These are phyloP conservation scores for Neurospora discreta DNA, from an alignment of 495 filamentous ascomycete genomes.

Conservation along the genomic window DNA sequence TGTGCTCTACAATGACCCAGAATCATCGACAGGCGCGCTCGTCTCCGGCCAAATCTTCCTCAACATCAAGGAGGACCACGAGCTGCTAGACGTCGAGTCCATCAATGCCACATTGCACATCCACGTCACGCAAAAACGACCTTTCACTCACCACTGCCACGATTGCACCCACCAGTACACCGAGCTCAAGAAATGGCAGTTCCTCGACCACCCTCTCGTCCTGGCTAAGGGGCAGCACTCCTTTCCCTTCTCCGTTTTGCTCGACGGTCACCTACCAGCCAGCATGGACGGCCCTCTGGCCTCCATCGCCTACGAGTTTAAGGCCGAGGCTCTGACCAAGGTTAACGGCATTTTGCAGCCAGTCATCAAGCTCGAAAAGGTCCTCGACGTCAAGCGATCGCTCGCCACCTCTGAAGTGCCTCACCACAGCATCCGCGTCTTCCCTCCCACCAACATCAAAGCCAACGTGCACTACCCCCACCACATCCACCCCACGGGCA, in stretches of 20 bases:
- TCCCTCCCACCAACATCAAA: conserved; percentile 89
- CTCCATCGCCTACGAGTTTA: conserved; percentile 67
- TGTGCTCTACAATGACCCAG: conserved; percentile 66
- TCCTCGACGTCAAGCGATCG: conserved; percentile 63
- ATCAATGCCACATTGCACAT: conserved; percentile 60
- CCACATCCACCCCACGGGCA: conserved; percentile 79
- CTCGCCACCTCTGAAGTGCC: conserved; percentile 48
- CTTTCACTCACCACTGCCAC: conserved; percentile 63
- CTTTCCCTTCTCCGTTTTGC: conserved; percentile 85
- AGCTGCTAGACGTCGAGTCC: conserved; percentile 51
- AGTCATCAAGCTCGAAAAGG: conserved; percentile 48
- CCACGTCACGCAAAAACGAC: conserved; percentile 62
- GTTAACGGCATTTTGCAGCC: conserved; percentile 18
- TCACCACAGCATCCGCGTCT: conserved; percentile 77
- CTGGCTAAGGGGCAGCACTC: conserved; percentile 56
- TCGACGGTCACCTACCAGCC: conserved; percentile 79
- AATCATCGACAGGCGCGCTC: conserved; percentile 72
- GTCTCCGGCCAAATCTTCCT: conserved; percentile 76
- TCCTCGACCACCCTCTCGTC: conserved; percentile 55
- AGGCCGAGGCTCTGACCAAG: conserved; percentile 60
- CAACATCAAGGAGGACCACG: conserved; percentile 43
- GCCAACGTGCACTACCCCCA: conserved; percentile 69
- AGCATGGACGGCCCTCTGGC: conserved; percentile 63
- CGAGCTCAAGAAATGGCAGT: conserved; percentile 66
- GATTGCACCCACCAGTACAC: conserved; percentile 60